Conservation (phyloP, 2,329 filamentous ascomycete species). For the Colletotrichum liaoningense region DNA sequence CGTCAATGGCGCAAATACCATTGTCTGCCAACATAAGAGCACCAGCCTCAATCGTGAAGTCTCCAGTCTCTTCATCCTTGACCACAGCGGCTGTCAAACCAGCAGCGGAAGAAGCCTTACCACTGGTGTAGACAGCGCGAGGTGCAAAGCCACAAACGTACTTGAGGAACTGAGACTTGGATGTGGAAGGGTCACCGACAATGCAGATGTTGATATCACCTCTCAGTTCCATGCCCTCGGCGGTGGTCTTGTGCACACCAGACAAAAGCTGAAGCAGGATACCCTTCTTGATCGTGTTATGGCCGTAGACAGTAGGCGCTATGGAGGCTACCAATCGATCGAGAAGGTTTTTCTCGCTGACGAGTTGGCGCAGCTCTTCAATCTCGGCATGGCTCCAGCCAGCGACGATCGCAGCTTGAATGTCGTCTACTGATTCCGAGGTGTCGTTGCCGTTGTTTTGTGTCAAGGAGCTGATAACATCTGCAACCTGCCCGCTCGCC, state of each 20-base stretch:
- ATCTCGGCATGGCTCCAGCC: slow-evolving; percentile 90
- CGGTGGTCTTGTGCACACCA: slow-evolving; percentile 91
- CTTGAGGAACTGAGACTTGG: slow-evolving; percentile 98
- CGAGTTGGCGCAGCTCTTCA: slow-evolving; percentile 90
- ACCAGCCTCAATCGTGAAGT: slow-evolving; percentile 98
- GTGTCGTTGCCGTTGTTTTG: slow-evolving; percentile 76
- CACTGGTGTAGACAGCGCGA: slow-evolving; percentile 95
- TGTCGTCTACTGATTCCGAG: slow-evolving; percentile 80
- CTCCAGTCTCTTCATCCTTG: slow-evolving; percentile 98
- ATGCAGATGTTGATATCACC: slow-evolving; percentile 99
- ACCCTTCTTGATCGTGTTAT: slow-evolving; percentile 98
- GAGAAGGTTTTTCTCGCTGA: slow-evolving; percentile 96
- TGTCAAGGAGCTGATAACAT: slow-evolving; percentile 87
- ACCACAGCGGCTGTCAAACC: slow-evolving; percentile 97
- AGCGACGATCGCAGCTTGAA: slow-evolving; percentile 86
- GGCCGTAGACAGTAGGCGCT: slow-evolving; percentile 96
- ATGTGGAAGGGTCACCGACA: slow-evolving; percentile 95
- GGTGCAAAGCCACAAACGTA: slow-evolving; percentile 98
- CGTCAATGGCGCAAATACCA: slow-evolving; percentile 97
- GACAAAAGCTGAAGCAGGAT: slow-evolving; percentile 93
- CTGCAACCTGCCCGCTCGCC: slow-evolving; percentile 79
- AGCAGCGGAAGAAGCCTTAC: slow-evolving; percentile 96
- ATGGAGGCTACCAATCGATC: slow-evolving; percentile 91
- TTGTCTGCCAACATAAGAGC: slow-evolving; percentile 98
- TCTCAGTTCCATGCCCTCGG: slow-evolving; percentile 94